Base-by-base conservation (phyloP, 1,284 basidiomycete genomes). In the Papiliotrema fonsecae region DNA sequence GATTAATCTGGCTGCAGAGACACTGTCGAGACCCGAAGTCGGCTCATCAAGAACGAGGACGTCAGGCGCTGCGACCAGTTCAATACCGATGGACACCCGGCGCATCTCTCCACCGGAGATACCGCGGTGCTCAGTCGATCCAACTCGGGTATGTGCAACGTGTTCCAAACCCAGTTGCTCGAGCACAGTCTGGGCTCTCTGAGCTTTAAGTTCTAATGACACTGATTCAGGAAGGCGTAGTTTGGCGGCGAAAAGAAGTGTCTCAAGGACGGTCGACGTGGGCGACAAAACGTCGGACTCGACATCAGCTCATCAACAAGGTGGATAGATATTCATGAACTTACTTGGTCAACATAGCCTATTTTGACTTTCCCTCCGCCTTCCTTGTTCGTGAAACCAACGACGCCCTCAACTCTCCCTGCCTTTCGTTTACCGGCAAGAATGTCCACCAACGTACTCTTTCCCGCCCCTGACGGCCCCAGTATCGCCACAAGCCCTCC, bases 401-500 rank as follows among this genome's bases (percentile, higher is more conserved):
- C 83, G 4, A 69, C 72, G 18, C 70, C 72, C 37, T 59, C 47
- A 0, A 67, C 64, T 9, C 50, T 52, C 2, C 91, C 90, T 0
- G 81, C 76, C n/a, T 78, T 70, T 4, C 80, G 78, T 74, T 92
- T 93, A 2, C 85, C 83, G 0, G 88, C 87, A 7, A 93, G 78
- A 27, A 92, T 81, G 64, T 92, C 89, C 16, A 91, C 82, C 25
- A 92, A 76, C 0, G 88, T 89, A 0, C 86, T 87, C 70, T 90
- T 90, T 38, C 87, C 87, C 10, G 87, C 86, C 47, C 86, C 88
- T 66, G 84, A 88, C 1, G 90, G 89, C 0, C 90, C 90, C 4
- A 94, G 80, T 47, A 94, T 82, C 19, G 86, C 86, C 79, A 89
- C 84, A 76, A 93, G 84, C 49, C 86, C 81, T 3, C 90, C 90